Evolutionary conservation across 108 stramenopile genomes (phyloP).

Genomic region (Chaetoceros tenuissimus): DNA sequence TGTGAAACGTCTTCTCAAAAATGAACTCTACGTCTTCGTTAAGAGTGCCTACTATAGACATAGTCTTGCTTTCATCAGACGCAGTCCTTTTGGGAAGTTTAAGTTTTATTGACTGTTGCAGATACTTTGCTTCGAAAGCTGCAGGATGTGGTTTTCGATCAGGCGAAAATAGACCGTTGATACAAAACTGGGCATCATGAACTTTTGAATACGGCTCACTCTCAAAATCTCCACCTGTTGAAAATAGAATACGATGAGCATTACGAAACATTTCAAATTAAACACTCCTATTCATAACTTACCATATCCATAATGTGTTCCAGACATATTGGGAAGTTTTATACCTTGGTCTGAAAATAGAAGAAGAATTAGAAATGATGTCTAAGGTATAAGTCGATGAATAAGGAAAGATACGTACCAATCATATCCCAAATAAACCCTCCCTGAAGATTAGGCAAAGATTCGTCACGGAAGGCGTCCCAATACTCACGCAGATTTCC

Average conservation of each 20-base stretch:
- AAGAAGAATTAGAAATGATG: not conserved
- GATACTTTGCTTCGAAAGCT: constrained; percentile 77
- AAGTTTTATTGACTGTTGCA: constrained; percentile 72
- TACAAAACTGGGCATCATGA: constrained; percentile 84
- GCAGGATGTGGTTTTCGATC: constrained; percentile 87
- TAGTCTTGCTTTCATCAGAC: no score
- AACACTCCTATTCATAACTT: no score
- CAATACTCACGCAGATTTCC: constrained; percentile 88
- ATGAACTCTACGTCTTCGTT: not conserved
- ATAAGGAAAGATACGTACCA: constrained; percentile 70
- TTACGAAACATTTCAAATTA: no score
- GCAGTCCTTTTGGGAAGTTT: not conserved
- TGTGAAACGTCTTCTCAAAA: not conserved
- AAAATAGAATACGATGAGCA: no score
- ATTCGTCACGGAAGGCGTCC: constrained; percentile 62
- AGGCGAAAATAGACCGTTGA: constrained; percentile 89
- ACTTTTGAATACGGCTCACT: constrained; percentile 24
- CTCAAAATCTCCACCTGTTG: constrained; percentile 90
- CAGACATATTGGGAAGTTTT: constrained; percentile 6
- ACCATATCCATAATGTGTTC: constrained; percentile 77
- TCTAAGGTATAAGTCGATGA: not conserved
- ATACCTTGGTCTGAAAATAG: constrained; percentile 15
- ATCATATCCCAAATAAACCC: constrained; percentile 98
- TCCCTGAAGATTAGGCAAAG: constrained; percentile 73
- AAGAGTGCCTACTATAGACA: no score